phyloP scores from a whole-genome alignment of 129 eudicot species.

The Kitagawia praeruptora region DNA sequence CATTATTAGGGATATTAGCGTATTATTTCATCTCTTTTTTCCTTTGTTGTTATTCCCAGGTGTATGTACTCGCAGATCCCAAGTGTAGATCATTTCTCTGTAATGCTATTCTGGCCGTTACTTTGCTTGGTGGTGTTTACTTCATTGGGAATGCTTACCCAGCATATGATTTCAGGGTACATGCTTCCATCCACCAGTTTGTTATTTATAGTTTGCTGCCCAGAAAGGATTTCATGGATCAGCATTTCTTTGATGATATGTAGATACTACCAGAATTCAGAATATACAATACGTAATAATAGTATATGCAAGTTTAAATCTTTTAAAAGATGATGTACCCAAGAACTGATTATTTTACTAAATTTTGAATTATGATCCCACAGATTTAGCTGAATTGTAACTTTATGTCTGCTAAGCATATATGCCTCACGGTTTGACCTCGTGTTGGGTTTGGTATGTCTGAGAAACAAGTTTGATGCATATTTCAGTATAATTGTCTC shows the following conservation, averaged over 20 bases:
- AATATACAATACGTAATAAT: conserved; percentile 9
- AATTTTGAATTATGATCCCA: background rate
- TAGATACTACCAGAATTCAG: conserved; percentile 23
- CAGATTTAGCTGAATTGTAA: background rate
- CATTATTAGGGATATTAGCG: background rate
- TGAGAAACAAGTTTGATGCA: background rate
- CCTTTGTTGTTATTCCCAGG: conserved; percentile 22
- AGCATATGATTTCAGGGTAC: conserved; percentile 45
- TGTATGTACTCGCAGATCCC: conserved; percentile 30
- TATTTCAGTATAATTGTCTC: too few relatives aligned
- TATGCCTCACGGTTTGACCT: background rate
- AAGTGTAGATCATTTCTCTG: conserved; percentile 33
- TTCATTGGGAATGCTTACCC: conserved; percentile 38
- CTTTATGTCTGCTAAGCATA: background rate
- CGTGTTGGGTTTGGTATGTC: background rate
- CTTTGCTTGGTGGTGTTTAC: conserved; percentile 48
- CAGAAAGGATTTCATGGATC: background rate
- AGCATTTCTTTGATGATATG: background rate
- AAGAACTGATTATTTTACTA: background rate
- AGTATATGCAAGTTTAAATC: conserved; percentile 41
- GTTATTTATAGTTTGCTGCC: background rate
- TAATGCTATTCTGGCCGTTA: conserved; percentile 28
- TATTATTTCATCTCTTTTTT: background rate
- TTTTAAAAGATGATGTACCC: background rate
- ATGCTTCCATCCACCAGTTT: background rate